Evolutionary conservation across 148 eudicot genomes (phyloP).

Genomic region (Suaeda aralocaspica): DNA sequence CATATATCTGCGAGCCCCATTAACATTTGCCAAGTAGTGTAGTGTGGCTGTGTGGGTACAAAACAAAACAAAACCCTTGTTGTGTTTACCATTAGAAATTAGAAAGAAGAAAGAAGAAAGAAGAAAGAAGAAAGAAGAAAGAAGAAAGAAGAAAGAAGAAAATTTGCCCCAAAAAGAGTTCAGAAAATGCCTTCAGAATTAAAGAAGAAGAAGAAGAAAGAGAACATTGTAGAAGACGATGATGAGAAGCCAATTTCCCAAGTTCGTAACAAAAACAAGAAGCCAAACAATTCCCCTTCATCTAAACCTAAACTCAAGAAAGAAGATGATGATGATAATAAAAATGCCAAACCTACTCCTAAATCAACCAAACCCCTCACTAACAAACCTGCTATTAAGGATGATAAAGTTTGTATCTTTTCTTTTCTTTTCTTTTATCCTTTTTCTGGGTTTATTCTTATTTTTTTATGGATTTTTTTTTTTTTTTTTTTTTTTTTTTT

Average conservation of each 20-base stretch:
- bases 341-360: slow-evolving; percentile 17
- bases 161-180: no score
- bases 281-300: slow-evolving; percentile 14
- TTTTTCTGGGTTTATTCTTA: not conserved
- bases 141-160: no score
- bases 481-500: not conserved
- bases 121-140: no score
- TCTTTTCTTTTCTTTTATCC: not conserved
- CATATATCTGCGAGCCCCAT: no score
- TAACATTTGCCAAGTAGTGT: no score
- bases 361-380: slow-evolving; percentile 3
- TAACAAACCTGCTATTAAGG: slow-evolving; percentile 26
- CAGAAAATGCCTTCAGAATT: slow-evolving; percentile 44
- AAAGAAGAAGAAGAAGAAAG: slow-evolving; percentile 36
- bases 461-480: not conserved
- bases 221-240: slow-evolving; percentile 32
- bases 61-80: no score
- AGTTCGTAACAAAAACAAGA: slow-evolving; percentile 17
- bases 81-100: no score
- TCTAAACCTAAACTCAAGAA: slow-evolving; percentile 25
- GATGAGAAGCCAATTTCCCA: slow-evolving; percentile 32
- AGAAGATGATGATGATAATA: slow-evolving; percentile 28
- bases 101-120: no score
- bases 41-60: no score
- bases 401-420: slow-evolving; percentile 32